Conservation (phyloP, 768 basidiomycete species). For the Flagelloscypha sp. region DNA sequence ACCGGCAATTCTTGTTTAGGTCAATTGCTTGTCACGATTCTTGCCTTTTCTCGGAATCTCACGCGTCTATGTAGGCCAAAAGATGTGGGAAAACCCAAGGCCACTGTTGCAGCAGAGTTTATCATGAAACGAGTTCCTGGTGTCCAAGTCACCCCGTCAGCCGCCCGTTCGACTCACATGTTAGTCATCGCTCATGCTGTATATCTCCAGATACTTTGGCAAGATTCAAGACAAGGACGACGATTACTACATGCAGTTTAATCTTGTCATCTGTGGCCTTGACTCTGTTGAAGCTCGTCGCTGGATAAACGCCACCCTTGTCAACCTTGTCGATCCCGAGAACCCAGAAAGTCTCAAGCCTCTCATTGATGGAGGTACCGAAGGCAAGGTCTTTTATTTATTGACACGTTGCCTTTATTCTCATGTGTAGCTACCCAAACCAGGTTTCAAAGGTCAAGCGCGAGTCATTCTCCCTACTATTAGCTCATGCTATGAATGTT, state of each 20-base stretch:
- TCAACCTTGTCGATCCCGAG: constrained; percentile 89
- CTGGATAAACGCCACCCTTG: constrained; percentile 98
- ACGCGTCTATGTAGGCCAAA: constrained; percentile 43
- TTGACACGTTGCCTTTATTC: neutral
- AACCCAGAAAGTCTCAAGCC: constrained; percentile 92
- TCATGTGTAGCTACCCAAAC: constrained; percentile 1
- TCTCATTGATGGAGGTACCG: constrained; percentile 96
- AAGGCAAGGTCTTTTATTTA: constrained; percentile 48
- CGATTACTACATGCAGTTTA: constrained; percentile 94
- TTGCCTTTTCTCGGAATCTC: constrained; percentile 4
- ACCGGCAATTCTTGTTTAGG: constrained; percentile 98
- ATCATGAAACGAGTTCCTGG: constrained; percentile 96
- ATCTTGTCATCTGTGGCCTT: constrained; percentile 92
- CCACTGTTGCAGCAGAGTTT: constrained; percentile 89
- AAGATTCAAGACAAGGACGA: constrained; percentile 98
- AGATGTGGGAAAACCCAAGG: constrained; percentile 93
- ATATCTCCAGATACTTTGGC: constrained; percentile 67
- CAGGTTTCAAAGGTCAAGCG: constrained; percentile 98
- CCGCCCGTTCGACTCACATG: neutral
- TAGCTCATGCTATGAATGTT: constrained; percentile 96
- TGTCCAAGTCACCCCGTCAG: constrained; percentile 93
- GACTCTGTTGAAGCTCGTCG: constrained; percentile 95
- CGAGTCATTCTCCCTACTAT: constrained; percentile 93
- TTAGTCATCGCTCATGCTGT: constrained; percentile 1
- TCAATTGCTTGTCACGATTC: constrained; percentile 25